Base-by-base conservation (phyloP, 805 yeast species). In the Saturnispora besseyi region DNA sequence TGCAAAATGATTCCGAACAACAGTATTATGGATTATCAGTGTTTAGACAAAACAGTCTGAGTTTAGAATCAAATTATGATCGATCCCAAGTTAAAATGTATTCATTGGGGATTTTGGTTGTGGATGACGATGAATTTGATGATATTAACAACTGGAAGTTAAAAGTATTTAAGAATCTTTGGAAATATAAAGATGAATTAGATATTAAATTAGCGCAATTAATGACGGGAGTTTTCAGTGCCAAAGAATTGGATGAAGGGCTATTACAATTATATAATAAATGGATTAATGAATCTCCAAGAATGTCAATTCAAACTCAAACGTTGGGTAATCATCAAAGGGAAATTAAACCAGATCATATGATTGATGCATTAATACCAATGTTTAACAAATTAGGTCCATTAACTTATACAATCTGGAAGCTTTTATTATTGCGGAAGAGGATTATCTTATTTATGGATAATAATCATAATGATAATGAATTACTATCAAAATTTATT, bases 331-430 rank as follows among this genome's bases (percentile, higher is more conserved):
- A 22, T 36, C 21, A 36, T 18, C 42, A 38, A 37, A 54, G 48
- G 43, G 50, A 45, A 44, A 55, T 56, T 11, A 55, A 55, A 28
- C 59, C 59, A 37, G 67, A 64, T 51, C 76, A 78, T 58, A 79
- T 76, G 65, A 64, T 76, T 15, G 64, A 74, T 30, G 62, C 68
- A n/a, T 62, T 80, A 18, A 70, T 76, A 1, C 62, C 67, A 11
- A 64, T 81, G 36, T 57, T 84, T 42, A 69, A 74, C 29, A 59
- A 62, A 1, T 65, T 81, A 46, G 90, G 95, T 0, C 90, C 93
- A 0, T 65, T 82, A 45, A 67, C 81, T 2, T 84, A 82, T 59
- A 75, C 71, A 37, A 61, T 82, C 4, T 86, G 83, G 80, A 84
- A 81, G 63, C 70, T 78, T 32, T 75, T 81, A 2, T 63, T 86